phyloP scores from a whole-genome alignment of 2,329 filamentous ascomycete species.

The Fragosphaeria purpurea region DNA sequence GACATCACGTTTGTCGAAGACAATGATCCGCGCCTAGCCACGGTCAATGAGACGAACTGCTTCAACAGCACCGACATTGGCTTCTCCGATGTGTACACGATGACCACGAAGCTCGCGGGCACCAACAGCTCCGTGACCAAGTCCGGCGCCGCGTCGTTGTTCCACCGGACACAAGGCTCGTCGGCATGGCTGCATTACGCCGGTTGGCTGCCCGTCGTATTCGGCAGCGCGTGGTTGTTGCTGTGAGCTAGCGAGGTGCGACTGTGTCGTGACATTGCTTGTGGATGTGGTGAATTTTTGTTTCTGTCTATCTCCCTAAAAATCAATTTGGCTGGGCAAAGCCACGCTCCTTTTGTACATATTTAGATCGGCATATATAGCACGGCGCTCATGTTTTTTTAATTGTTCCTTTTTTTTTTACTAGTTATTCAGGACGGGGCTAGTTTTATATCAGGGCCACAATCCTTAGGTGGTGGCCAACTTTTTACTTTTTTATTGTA shows the following conservation, averaged over 20 bases:
- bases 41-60: slow-evolving; percentile 76
- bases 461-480: too few species aligned
- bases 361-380: slow-evolving; percentile 4
- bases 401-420: background rate
- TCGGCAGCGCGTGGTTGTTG: slow-evolving; percentile 29
- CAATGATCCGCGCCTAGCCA: slow-evolving; percentile 51
- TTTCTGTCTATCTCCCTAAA: too few species aligned
- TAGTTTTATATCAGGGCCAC: too few species aligned
- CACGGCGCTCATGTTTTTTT: background rate
- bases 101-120: slow-evolving; percentile 34
- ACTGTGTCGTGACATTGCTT: too few species aligned
- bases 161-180: slow-evolving; percentile 13
- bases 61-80: slow-evolving; percentile 73
- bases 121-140: slow-evolving; percentile 21
- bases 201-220: slow-evolving; percentile 33
- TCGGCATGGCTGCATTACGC: slow-evolving; percentile 19
- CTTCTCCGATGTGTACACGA: slow-evolving; percentile 68
- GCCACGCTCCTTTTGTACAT: background rate
- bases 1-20: slow-evolving; percentile 87
- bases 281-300: too few species aligned
- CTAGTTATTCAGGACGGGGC: background rate
- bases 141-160: slow-evolving; percentile 18
- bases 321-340: too few species aligned
- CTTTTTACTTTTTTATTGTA: too few species aligned
- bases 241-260: slow-evolving; percentile 17